These are phyloP conservation scores for Boechera stricta DNA, from an alignment of 345 rosid species.

Conservation along the genomic window DNA sequence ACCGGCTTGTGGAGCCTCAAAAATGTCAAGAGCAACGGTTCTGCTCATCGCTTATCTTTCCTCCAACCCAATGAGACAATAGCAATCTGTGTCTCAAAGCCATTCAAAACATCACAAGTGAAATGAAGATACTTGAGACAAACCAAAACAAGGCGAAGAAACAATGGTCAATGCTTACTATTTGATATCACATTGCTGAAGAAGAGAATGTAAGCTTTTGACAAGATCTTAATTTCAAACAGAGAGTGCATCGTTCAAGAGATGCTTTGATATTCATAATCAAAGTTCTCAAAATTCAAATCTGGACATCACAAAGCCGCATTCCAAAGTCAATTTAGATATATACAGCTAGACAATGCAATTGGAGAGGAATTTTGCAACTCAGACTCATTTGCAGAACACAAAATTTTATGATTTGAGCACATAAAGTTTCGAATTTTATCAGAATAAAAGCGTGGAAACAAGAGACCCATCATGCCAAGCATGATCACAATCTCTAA, in stretches of 20 bases:
- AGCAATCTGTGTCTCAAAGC: slow-evolving; percentile 1
- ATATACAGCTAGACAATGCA: neutral
- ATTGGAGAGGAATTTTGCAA: neutral
- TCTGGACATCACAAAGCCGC: neutral
- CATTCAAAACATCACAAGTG: neutral
- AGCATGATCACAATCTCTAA: slow-evolving; percentile 22
- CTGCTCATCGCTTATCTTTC: neutral
- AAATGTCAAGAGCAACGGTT: neutral
- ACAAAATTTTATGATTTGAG: neutral
- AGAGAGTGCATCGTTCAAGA: slow-evolving; percentile 22
- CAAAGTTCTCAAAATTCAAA: neutral
- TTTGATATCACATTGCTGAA: slow-evolving; percentile 13
- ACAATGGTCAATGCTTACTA: neutral
- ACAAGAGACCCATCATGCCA: slow-evolving; percentile 33
- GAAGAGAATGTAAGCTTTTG: neutral
- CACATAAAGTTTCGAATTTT: slow-evolving; percentile 2
- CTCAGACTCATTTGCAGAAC: neutral
- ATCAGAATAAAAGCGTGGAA: neutral
- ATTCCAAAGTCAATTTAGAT: slow-evolving; percentile 7
- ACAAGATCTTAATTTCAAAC: slow-evolving; percentile 23
- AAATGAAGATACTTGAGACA: slow-evolving; percentile 12
- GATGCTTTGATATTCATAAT: neutral
- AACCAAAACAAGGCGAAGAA: neutral
- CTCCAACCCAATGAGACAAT: neutral
- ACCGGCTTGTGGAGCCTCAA: neutral